Conservation (phyloP, 345 rosid genomes). For the Brassica rapa region DNA sequence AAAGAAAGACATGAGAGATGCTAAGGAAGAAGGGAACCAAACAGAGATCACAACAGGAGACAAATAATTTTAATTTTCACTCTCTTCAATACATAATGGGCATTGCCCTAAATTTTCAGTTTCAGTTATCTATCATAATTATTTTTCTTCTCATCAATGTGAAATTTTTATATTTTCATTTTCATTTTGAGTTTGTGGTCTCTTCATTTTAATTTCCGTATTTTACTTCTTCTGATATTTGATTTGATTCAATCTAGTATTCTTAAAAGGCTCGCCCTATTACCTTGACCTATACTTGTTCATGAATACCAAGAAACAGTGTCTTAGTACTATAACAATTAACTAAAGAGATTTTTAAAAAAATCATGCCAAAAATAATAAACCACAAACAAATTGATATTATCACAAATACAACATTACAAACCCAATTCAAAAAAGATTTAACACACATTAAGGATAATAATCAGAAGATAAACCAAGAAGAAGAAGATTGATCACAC, state of each 20-base stretch:
- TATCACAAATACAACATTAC: constrained; percentile 40
- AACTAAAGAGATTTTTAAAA: neutral
- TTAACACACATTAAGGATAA: constrained; percentile 20
- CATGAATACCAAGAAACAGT: constrained; percentile 53
- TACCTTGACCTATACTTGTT: constrained; percentile 43
- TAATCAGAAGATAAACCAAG: neutral
- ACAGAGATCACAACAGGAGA: constrained; percentile 68
- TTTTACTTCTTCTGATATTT: constrained; percentile 11
- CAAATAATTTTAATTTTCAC: constrained; percentile 47
- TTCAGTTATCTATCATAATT: constrained; percentile 22
- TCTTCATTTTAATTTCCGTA: constrained; percentile 5
- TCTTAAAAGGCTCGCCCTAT: constrained; percentile 44
- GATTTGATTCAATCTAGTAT: constrained; percentile 42
- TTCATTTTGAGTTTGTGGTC: neutral
- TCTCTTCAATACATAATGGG: constrained; percentile 38
- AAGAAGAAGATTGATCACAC: constrained; percentile 4
- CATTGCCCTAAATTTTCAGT: constrained; percentile 39
- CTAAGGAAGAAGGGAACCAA: constrained; percentile 73
- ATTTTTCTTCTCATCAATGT: constrained; percentile 6
- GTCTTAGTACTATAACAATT: constrained; percentile 18
- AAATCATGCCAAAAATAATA: constrained; percentile 2
- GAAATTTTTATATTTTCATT: neutral
- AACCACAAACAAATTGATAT: constrained; percentile 36
- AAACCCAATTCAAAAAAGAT: constrained; percentile 11
- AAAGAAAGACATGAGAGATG: constrained; percentile 26